Evolutionary conservation across 1,284 basidiomycete genomes (phyloP).

Genomic region (Leccinum pachyderme): DNA sequence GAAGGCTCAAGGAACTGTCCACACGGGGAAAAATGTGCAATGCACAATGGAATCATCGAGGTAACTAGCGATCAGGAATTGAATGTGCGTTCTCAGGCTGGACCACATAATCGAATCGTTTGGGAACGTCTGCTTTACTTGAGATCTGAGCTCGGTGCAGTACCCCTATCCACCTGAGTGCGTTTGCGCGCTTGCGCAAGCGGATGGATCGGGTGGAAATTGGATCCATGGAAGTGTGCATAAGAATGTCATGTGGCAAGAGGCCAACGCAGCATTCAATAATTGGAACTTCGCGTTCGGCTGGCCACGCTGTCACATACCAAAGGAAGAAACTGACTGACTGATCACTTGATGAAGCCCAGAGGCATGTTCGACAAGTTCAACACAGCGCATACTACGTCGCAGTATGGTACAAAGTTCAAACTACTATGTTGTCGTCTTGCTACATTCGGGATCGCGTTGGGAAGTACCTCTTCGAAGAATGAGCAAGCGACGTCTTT

Average conservation of each 20-base stretch:
- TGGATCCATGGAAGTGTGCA: neutral
- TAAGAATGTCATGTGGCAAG: neutral
- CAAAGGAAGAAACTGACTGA: neutral
- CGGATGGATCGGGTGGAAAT: neutral
- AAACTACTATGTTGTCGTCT: neutral
- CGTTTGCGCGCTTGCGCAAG: neutral
- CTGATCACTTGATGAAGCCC: neutral
- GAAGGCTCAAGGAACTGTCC: neutral
- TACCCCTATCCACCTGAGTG: neutral
- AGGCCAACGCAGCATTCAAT: slow-evolving; percentile 1
- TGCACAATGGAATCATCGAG: slow-evolving; percentile 7
- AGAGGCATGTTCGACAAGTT: neutral
- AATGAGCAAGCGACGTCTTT: neutral
- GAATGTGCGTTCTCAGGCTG: neutral
- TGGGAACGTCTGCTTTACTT: neutral
- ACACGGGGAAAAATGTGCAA: neutral
- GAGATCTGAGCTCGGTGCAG: no score
- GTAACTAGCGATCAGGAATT: neutral
- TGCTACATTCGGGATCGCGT: neutral
- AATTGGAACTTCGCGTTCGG: neutral
- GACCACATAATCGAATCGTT: neutral
- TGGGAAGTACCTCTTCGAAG: neutral
- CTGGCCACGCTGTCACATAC: neutral
- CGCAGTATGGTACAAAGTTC: neutral
- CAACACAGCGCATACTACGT: neutral